Evolutionary conservation across 2,329 filamentous ascomycete species (phyloP), one percentile per base, ranked within the genome.

Genomic region (Diaporthe longicolla): DNA sequence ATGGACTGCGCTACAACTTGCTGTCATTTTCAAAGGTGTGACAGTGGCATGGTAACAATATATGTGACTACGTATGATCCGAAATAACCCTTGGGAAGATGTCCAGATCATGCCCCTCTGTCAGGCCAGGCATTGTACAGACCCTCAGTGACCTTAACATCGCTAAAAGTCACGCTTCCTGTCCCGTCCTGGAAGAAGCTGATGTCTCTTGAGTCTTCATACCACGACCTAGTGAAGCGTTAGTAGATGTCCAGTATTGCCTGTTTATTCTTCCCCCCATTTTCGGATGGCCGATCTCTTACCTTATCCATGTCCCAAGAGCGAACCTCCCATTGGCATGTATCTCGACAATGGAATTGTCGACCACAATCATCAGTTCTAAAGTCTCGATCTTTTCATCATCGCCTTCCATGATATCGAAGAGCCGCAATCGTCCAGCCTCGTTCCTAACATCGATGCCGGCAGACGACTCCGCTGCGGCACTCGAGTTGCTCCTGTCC

Each of bases 271-370:
- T 40, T 9, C 13, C 15, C 37, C 37, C 48, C 32, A 4, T 19
- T 35, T 9, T 50, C 15, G 15, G 59, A 5, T 74, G 59, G 8
- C 21, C 70, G 65, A 58, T 68, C 54, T 73, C 83, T 79, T 81
- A 85, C 83, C 83, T 80, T 68, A 82, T 81, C 84, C 84, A 86
- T 6, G 84, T 85, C 66, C 84, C 82, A 26, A 85, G 43, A 4
- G 80, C 84, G 70, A 85, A 85, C 9, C 84, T 77, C 40, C 82
- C 80, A 52, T 86, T 86, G 11, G 83, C 83, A 71, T 84, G 82
- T 0, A 86, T 80, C 74, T 86, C 82, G 10, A 83, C 77, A 29
- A 83, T 76, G 3, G 81, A 77, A 57, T 83, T 83, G 59, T 83
- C 84, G 0, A 86, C 83, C 7, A 85, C 80, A 61, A 86, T 82